Evolutionary conservation across 2,329 filamentous ascomycete species (phyloP), one percentile per base, ranked within the genome.

Genomic region (Nothopassalora personata): DNA sequence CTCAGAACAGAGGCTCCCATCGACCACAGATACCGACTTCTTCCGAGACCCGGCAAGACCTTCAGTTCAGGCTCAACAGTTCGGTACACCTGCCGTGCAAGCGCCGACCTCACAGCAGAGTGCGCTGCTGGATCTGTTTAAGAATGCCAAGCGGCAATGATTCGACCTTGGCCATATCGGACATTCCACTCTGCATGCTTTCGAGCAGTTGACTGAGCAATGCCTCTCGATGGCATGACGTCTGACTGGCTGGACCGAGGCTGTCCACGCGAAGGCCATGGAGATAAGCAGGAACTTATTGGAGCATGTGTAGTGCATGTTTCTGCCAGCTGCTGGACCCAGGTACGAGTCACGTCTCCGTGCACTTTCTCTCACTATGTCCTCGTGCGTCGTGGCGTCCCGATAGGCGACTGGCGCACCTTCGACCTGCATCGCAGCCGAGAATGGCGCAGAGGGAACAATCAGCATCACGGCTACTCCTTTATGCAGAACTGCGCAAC

Each of bases 21-120:
- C 53, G 11, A 65, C 46, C 18, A 49, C 65, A 43, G 67, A 67
- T 30, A 66, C 65, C 28, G 61, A 66, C n/a, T 66, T 66, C 64
- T 66, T 67, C 53, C 50, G 66, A 50, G 62, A 60, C 46, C 31
- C 60, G 5, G 30, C 48, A 15, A 47, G 54, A 56, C 53, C 56
- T 34, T 30, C 58, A 54, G 45, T 45, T 23, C 47, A 48, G 15
- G 30, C 43, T 13, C 45, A 48, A 8, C 54, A 50, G 19, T 45
- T 50, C 19, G 54, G 19, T 18, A 39, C 28, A 30, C 54, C 47
- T 31, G 7, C 10, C 28, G 36, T 36, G 13, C 13, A 56, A 52
- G 15, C 60, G 50, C 58, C 56, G 27, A 49, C 5, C n/a, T 15
- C 46, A 18, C 46, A 49, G 46, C 46, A 49, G 28, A 49, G 9